Percentiles rank a stretch among this genome's conserved stretches.
phyloP scores from a whole-genome alignment of 2,329 filamentous ascomycete species.

The Penicillium olsonii region DNA sequence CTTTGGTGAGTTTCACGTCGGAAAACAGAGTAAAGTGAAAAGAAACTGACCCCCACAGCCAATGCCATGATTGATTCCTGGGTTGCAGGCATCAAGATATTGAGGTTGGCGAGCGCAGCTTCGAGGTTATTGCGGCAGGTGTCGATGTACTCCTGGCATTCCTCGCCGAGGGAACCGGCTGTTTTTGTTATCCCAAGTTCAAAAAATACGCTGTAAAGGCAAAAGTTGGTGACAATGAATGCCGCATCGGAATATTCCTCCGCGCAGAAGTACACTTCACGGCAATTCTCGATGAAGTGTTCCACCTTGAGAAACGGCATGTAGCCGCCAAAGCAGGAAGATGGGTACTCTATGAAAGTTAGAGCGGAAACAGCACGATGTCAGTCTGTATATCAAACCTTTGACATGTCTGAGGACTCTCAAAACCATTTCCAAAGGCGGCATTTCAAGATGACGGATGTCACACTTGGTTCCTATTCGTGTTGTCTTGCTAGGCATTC shows the following conservation, averaged over 20 bases:
- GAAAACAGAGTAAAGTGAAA: neutral
- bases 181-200: slow-evolving; percentile 29
- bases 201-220: slow-evolving; percentile 41
- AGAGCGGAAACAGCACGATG: neutral
- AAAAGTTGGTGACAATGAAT: slow-evolving; percentile 43
- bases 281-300: slow-evolving; percentile 42
- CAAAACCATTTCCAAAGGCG: slow-evolving; percentile 37
- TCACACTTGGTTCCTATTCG: slow-evolving; percentile 25
- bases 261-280: slow-evolving; percentile 45
- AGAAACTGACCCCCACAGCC: slow-evolving; percentile 55
- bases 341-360: slow-evolving; percentile 20
- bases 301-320: slow-evolving; percentile 37
- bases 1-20: slow-evolving; percentile 6
- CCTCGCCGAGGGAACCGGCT: slow-evolving; percentile 22
- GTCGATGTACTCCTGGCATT: slow-evolving; percentile 32
- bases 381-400: slow-evolving; percentile 24
- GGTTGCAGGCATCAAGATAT: slow-evolving; percentile 58
- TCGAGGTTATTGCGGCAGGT: slow-evolving; percentile 50
- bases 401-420: slow-evolving; percentile 34
- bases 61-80: slow-evolving; percentile 61
- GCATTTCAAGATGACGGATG: slow-evolving; percentile 38
- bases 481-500: slow-evolving; percentile 28
- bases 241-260: slow-evolving; percentile 44
- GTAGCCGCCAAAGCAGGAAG: slow-evolving; percentile 27
- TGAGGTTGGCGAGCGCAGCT: slow-evolving; percentile 49